A percentile compares a stretch with the other conserved stretches of the same genome.
phyloP scores from a whole-genome alignment of 2,329 filamentous ascomycete species.

The Fusarium luffae region DNA sequence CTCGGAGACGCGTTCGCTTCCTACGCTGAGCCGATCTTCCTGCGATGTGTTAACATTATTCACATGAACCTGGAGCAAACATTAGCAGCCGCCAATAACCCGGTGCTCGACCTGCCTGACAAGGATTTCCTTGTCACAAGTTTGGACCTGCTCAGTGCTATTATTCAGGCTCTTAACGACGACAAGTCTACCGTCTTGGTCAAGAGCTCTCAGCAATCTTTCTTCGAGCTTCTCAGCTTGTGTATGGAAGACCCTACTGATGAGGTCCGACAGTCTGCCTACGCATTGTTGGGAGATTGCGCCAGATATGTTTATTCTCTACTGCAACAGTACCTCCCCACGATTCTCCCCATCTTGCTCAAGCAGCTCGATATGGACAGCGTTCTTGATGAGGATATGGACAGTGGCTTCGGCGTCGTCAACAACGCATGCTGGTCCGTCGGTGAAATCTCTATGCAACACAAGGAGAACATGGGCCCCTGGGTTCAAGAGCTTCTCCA shows the following conservation, averaged over 20 bases:
- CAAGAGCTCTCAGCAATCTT: constrained; percentile 77
- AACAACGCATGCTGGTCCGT: constrained; percentile 99
- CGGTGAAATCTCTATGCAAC: constrained; percentile 88
- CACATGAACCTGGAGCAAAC: constrained; percentile 89
- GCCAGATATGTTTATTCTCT: constrained; percentile 91
- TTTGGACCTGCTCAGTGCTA: constrained; percentile 89
- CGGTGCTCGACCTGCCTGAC: constrained; percentile 80
- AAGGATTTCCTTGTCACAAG: constrained; percentile 98
- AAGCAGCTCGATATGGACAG: constrained; percentile 86
- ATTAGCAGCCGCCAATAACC: constrained; percentile 74
- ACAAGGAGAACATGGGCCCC: constrained; percentile 78
- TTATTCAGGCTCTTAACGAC: constrained; percentile 87
- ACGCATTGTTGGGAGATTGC: constrained; percentile 93
- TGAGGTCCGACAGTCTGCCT: constrained; percentile 95
- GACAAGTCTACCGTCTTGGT: constrained; percentile 82
- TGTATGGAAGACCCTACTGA: constrained; percentile 93
- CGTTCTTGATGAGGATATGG: constrained; percentile 81
- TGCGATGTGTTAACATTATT: constrained; percentile 89
- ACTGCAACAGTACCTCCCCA: constrained; percentile 77
- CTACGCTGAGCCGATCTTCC: constrained; percentile 88
- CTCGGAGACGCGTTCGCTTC: constrained; percentile 84
- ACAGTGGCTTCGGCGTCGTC: constrained; percentile 88
- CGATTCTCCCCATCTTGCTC: constrained; percentile 83
- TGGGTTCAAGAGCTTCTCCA: constrained; percentile 82
- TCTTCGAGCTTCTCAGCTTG: constrained; percentile 90